Conservation (phyloP, 441 rosid species). For the Syzygium malaccense region DNA sequence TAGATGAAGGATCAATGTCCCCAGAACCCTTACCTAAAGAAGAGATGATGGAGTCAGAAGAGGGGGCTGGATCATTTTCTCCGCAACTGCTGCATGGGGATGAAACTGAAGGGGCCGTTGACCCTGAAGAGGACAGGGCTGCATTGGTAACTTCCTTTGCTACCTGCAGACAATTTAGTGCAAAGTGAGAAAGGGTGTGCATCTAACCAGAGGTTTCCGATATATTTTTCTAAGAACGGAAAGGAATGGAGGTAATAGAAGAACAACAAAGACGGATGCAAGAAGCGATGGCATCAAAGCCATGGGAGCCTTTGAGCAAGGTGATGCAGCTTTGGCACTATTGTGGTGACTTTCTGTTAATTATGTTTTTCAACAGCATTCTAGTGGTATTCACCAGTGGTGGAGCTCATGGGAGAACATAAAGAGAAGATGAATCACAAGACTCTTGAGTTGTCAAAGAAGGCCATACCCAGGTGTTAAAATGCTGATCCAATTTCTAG, state of each 20-base stretch:
- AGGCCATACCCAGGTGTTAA: background rate
- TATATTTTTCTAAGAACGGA: constrained; percentile 40
- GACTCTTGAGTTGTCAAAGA: background rate
- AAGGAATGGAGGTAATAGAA: constrained; percentile 51
- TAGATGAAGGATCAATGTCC: constrained; percentile 51
- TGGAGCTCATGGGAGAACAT: background rate
- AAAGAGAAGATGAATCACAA: background rate
- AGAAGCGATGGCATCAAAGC: constrained; percentile 73
- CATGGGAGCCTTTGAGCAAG: constrained; percentile 93
- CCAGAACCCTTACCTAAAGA: constrained; percentile 49
- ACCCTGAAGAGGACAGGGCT: constrained; percentile 87
- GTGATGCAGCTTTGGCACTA: constrained; percentile 47
- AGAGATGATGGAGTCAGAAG: constrained; percentile 48
- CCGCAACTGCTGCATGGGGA: constrained; percentile 77
- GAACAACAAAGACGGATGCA: constrained; percentile 64
- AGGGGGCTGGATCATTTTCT: constrained; percentile 77
- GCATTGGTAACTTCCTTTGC: constrained; percentile 37
- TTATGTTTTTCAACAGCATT: background rate
- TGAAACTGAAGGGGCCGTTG: constrained; percentile 77
- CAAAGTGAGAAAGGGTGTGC: background rate
- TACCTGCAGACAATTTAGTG: background rate
- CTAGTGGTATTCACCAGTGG: background rate
- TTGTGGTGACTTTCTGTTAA: background rate
- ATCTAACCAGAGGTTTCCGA: background rate
- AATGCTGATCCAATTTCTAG: too few species aligned